Evolutionary conservation across 768 basidiomycete species (phyloP).

Genomic region (Tulasnella calospora): DNA sequence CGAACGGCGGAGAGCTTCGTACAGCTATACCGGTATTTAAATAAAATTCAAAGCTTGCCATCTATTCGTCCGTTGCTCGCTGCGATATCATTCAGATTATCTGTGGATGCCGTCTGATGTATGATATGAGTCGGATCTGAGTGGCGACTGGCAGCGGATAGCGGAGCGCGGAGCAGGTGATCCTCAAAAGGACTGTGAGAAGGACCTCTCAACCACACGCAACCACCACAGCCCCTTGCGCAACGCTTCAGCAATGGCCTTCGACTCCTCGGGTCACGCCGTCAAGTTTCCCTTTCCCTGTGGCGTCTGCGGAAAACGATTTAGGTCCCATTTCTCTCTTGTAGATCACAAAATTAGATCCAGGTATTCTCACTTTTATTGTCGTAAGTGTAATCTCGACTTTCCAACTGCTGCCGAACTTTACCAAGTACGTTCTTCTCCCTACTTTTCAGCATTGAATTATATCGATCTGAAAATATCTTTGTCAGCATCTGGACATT

Average conservation of each 20-base stretch:
- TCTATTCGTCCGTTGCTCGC: no score
- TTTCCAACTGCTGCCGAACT: constrained; percentile 6
- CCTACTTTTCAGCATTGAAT: no score
- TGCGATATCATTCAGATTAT: no score
- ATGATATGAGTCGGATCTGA: no score
- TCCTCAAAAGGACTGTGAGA: neutral
- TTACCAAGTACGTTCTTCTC: neutral
- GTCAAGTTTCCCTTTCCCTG: neutral
- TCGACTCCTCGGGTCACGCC: neutral
- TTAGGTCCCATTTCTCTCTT: neutral
- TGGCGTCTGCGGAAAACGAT: neutral
- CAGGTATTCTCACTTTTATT: neutral
- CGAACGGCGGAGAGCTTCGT: no score
- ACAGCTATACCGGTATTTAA: no score
- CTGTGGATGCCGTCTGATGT: no score
- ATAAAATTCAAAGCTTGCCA: no score
- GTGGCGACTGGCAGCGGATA: no score
- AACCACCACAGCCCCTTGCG: neutral
- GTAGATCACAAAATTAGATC: neutral
- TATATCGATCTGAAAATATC: neutral
- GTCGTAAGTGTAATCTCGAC: neutral
- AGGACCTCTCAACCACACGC: neutral
- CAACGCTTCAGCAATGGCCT: neutral
- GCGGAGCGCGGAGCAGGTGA: no score
- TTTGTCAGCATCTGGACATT: neutral